Percentiles rank a stretch among this genome's conserved stretches.
These are phyloP conservation scores for Diplodia intermedia DNA, from an alignment of 2,329 filamentous ascomycete genomes.

Conservation along the genomic window DNA sequence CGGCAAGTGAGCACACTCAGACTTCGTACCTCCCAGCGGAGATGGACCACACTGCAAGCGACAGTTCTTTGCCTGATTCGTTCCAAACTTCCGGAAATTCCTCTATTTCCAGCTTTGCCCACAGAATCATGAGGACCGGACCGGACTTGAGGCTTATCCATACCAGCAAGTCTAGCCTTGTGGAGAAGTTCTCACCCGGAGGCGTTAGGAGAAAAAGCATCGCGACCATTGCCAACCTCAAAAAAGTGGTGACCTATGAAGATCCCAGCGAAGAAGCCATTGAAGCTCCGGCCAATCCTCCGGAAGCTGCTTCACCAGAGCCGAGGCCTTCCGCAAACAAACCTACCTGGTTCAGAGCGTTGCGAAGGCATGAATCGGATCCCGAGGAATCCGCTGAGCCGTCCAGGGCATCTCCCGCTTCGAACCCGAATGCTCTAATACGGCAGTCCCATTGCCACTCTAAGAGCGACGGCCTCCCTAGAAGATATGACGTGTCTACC, in stretches of 20 bases:
- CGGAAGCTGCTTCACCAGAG: background rate
- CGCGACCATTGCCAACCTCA: conserved; percentile 1
- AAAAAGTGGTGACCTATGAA: conserved; percentile 22
- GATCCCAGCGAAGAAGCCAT: background rate
- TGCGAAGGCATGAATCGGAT: background rate
- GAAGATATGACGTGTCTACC: background rate
- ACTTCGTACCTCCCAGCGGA: background rate
- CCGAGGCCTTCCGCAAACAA: conserved; percentile 39
- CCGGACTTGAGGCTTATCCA: conserved; percentile 40
- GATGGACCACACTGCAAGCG: background rate
- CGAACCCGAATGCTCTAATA: background rate
- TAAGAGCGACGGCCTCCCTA: background rate
- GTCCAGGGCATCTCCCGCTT: background rate
- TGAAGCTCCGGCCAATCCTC: background rate
- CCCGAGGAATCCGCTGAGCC: background rate
- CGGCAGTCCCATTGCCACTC: conserved; percentile 5
- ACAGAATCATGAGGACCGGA: conserved; percentile 37
- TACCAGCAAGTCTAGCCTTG: conserved; percentile 24
- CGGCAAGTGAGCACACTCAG: background rate
- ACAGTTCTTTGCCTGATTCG: conserved; percentile 6
- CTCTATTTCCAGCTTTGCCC: conserved; percentile 41
- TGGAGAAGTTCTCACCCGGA: conserved; percentile 1
- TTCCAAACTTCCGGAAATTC: conserved; percentile 34
- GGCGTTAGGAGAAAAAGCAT: background rate
- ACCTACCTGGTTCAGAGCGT: conserved; percentile 21